Evolutionary conservation across 2,329 filamentous ascomycete genomes (phyloP), one percentile per base, ranked within the genome.

Genomic region (Epichloe hybrida): DNA sequence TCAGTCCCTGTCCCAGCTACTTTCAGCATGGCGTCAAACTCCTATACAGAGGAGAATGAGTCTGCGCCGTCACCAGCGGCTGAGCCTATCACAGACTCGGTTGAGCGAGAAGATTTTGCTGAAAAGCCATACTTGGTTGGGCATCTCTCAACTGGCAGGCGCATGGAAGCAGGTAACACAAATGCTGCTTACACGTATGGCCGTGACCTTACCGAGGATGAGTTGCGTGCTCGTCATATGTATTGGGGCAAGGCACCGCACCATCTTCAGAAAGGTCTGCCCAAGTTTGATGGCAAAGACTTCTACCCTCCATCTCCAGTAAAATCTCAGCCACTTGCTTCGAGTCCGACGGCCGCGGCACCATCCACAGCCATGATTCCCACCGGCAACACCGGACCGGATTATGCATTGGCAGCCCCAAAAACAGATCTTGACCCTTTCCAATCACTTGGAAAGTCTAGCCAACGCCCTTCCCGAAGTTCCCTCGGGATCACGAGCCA

Each of bases 221-320:
- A 84, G 58, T 64, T 75, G 44, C 73, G 74, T 50, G 77, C 80
- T 54, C 74, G 79, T 43, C 72, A 75, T 54, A 64, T 81, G 55
- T 83, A 80, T 60, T 83, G 79, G 77, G 78, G 76, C 9, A 74
- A 76, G 42, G 72, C 75, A 15, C 72, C 78, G 41, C 69, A 65
- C 34, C 70, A 73, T 55, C 68, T 70, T 12, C 69, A 74, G 46
- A 70, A 67, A 36, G 76, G 77, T 2, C 65, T 82, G 40, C 79
- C 80, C 36, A 82, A 79, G 61, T 84, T 80, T 57, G 79, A 83
- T 56, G 79, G 80, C 23, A 81, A 79, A 60, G 72, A 82, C 59
- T 83, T 83, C 56, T 83, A 81, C 54, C 76, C 74, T 34, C 66
- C 76, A 3, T 81, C 79, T 0, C 76, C 77, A 1, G 61, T 43